Evolutionary conservation across 345 rosid species (phyloP).

Genomic region (Jatropha curcas): DNA sequence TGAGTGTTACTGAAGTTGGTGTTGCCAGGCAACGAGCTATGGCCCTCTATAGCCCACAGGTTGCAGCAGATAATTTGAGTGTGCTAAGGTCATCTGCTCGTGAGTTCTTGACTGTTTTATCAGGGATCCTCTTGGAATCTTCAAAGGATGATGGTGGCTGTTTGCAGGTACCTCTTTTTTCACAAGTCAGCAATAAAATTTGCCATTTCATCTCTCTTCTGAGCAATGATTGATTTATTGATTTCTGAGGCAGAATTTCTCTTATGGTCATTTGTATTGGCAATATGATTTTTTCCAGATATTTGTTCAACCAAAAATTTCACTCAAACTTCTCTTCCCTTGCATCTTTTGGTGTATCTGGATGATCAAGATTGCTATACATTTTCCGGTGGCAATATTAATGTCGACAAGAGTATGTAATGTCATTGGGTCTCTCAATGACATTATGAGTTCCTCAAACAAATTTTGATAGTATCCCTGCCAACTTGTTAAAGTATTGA

Average conservation of each 20-base stretch:
- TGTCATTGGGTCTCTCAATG: neutral
- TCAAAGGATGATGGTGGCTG: conserved; percentile 82
- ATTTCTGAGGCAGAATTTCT: too few species aligned
- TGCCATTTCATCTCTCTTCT: neutral
- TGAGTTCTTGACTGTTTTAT: conserved; percentile 60
- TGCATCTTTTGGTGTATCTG: neutral
- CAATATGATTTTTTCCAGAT: neutral
- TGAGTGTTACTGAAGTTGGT: conserved; percentile 37
- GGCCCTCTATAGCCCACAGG: conserved; percentile 49
- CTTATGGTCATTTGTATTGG: neutral
- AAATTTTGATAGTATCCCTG: neutral
- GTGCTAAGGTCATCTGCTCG: conserved; percentile 59
- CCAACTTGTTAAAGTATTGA: neutral
- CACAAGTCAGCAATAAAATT: neutral
- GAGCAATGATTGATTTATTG: neutral
- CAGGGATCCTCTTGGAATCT: conserved; percentile 66
- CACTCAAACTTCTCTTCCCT: neutral
- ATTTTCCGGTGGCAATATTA: neutral
- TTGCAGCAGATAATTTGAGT: conserved; percentile 59
- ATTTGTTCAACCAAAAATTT: neutral
- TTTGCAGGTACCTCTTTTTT: conserved; percentile 59
- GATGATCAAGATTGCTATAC: neutral
- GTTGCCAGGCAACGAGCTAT: conserved; percentile 51
- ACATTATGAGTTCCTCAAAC: too few species aligned
- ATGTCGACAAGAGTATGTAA: neutral